phyloP scores from a whole-genome alignment of 2,329 filamentous ascomycete species.

The Penicillium sp. region DNA sequence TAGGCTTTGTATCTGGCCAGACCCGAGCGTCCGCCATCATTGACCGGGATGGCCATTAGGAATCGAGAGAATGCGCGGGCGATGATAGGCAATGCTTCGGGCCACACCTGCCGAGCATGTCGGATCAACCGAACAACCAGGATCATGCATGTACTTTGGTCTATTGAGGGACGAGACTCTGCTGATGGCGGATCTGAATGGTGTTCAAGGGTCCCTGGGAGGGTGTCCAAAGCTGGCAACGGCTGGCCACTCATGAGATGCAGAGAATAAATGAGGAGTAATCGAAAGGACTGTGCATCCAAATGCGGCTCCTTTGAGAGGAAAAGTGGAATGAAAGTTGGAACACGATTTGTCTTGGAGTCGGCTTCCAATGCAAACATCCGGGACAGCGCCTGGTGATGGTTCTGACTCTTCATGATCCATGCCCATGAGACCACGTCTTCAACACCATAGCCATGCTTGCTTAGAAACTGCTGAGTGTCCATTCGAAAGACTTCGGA shows the following conservation, averaged over 20 bases:
- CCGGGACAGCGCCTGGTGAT: conserved; percentile 36
- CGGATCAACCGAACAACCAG: conserved; percentile 48
- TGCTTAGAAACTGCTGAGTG: conserved; percentile 28
- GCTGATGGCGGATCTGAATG: not conserved
- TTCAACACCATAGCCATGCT: conserved; percentile 31
- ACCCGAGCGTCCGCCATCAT: conserved; percentile 1
- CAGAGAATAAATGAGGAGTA: conserved; percentile 41
- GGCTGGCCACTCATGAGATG: conserved; percentile 31
- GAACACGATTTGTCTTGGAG: conserved; percentile 25
- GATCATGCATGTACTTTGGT: conserved; percentile 33
- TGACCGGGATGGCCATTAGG: conserved; percentile 21
- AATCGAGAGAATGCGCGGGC: conserved; percentile 38
- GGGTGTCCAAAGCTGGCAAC: conserved; percentile 10
- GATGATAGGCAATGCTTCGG: conserved; percentile 43
- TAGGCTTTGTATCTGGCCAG: conserved; percentile 8
- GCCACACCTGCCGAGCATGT: conserved; percentile 50
- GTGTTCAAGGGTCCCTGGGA: not conserved
- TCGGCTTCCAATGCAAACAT: conserved; percentile 31
- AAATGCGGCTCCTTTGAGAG: conserved; percentile 45
- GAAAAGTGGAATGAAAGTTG: conserved; percentile 47
- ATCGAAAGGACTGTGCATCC: conserved; percentile 39
- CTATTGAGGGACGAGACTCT: conserved; percentile 17
- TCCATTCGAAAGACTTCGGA: conserved; percentile 31
- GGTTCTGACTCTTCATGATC: conserved; percentile 39
- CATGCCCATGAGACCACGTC: conserved; percentile 48